A percentile compares a stretch with the other conserved stretches of the same genome.
phyloP scores from a whole-genome alignment of 495 filamentous ascomycete genomes.

The Penicillium nucicola region DNA sequence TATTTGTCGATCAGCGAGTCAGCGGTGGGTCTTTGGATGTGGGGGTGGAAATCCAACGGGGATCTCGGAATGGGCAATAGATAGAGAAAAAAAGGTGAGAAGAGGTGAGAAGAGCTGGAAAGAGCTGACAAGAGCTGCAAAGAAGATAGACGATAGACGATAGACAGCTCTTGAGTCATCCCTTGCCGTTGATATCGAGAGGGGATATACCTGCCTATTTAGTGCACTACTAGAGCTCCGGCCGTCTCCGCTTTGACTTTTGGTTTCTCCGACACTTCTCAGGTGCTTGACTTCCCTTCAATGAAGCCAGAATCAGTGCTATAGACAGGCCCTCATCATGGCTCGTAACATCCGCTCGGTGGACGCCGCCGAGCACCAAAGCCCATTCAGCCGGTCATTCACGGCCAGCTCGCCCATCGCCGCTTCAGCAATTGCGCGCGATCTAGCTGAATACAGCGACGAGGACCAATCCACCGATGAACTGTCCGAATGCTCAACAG shows the following conservation, averaged over 20 bases:
- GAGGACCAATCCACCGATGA: conserved; percentile 49
- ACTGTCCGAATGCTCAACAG: conserved; percentile 45
- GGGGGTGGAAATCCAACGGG: too few species aligned
- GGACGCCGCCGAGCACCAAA: conserved; percentile 22
- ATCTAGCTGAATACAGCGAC: conserved; percentile 58
- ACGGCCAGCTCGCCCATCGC: conserved; percentile 62
- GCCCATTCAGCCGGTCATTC: conserved; percentile 37
- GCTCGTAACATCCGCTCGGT: conserved; percentile 19
- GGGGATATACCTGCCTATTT: conserved; percentile 1
- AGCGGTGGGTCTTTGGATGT: too few species aligned
- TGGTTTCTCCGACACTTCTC: too few species aligned
- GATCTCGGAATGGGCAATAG: too few species aligned
- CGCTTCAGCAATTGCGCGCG: conserved; percentile 65
- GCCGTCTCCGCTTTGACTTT: neutral
- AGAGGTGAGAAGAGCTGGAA: too few species aligned
- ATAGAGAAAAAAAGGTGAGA: too few species aligned
- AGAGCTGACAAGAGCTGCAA: too few species aligned
- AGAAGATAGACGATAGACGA: too few species aligned
- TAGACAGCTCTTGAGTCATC: too few species aligned
- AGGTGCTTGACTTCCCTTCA: too few species aligned
- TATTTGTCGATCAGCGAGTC: too few species aligned
- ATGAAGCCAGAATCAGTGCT: neutral
- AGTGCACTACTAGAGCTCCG: neutral
- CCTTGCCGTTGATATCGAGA: neutral
- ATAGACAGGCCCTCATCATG: conserved; percentile 11